Evolutionary conservation across 2,329 filamentous ascomycete genomes (phyloP), one percentile per base, ranked within the genome.

Genomic region (Penicillium sp.): DNA sequence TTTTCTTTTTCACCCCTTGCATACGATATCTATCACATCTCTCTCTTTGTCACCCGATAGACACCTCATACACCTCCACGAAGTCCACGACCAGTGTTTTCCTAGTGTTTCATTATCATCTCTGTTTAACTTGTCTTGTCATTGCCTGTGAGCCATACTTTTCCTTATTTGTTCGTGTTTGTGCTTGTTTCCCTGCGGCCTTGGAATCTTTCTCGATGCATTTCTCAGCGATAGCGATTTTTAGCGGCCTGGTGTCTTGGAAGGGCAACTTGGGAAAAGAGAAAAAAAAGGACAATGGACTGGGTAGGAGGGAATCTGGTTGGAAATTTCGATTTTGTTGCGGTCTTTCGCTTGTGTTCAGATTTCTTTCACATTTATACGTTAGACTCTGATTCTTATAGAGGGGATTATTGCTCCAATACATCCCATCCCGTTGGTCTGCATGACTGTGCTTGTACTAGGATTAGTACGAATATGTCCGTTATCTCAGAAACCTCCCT

Each of bases 181-280:
- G 48, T 39, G 28, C 31, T 37, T 54, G 48, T 57, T 52, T 46
- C 51, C 44, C 31, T 48, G 46, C 52, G 34, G 46, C 52, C 53
- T 56, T 55, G 19, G 19, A 22, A 38, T 34, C 46, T 46, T 38
- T 55, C 22, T 25, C 48, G 43, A 54, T 58, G 59, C 59, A 62
- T 62, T 62, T 62, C 53, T 61, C 58, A 58, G 58, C 59, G 59
- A 59, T 60, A 47, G 41, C 47, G 47, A 48, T 54, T 56, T 55
- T 56, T 56, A 29, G 33, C 28, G 33, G 42, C 42, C 42, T 58
- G 59, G 59, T 59, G 55, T 61, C 53, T 45, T 59, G 54, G 58
- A 52, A 40, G 53, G 48, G 41, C 9, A 31, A 47, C 41, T 46
- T 41, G 51, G 50, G 54, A 58, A 57, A 54, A 38, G 41, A 48